phyloP scores from a whole-genome alignment of 345 rosid species.

The Laguncularia racemosa region DNA sequence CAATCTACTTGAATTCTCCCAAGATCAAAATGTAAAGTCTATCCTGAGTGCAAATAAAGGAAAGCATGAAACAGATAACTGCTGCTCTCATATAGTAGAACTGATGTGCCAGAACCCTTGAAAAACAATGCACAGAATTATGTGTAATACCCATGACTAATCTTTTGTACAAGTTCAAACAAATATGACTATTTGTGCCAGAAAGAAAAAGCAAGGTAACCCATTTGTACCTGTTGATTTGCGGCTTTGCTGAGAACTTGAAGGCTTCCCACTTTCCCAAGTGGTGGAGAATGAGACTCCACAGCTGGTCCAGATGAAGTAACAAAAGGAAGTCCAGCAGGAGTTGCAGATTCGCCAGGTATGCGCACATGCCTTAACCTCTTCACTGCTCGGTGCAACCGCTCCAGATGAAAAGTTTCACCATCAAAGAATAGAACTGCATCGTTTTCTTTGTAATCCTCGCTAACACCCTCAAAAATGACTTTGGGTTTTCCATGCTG shows the following conservation, averaged over 20 bases:
- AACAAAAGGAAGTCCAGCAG: slow-evolving; percentile 14
- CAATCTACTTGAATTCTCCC: too few species aligned
- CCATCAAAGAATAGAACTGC: slow-evolving; percentile 71
- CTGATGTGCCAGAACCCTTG: background rate
- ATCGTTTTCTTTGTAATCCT: slow-evolving; percentile 67
- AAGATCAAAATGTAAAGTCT: too few species aligned
- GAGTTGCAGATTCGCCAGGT: slow-evolving; percentile 43
- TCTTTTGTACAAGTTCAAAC: background rate
- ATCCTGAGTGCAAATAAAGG: too few species aligned
- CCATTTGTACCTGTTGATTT: background rate
- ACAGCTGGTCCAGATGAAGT: slow-evolving; percentile 21
- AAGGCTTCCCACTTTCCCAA: slow-evolving; percentile 24
- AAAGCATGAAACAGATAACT: too few species aligned
- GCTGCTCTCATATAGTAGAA: too few species aligned
- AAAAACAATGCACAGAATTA: background rate
- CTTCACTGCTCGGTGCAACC: slow-evolving; percentile 62
- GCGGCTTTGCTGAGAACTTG: slow-evolving; percentile 3
- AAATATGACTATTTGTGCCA: background rate
- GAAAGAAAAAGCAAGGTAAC: background rate
- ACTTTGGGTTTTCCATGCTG: slow-evolving; percentile 63
- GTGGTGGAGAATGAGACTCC: slow-evolving; percentile 31
- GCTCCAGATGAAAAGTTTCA: slow-evolving; percentile 50
- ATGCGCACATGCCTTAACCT: slow-evolving; percentile 45
- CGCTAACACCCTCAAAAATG: slow-evolving; percentile 58
- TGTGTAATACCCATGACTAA: background rate